These are phyloP conservation scores for Boletus fagicola DNA, from an alignment of 768 basidiomycete genomes.

Conservation along the genomic window DNA sequence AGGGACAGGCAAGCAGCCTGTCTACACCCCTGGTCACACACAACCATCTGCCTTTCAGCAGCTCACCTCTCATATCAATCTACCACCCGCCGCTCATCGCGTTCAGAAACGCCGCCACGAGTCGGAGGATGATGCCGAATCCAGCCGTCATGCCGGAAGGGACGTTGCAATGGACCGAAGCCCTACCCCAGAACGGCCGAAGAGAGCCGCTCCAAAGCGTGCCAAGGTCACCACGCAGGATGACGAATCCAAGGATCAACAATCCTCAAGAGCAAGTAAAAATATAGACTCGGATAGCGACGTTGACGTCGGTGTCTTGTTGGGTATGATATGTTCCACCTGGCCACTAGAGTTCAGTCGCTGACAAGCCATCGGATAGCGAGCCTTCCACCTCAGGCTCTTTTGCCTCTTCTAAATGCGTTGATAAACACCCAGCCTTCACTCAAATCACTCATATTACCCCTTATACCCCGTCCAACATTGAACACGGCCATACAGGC, in stretches of 20 bases:
- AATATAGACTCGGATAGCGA: constrained; percentile 39
- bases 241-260: constrained; percentile 39
- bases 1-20: constrained; percentile 46
- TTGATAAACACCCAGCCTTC: constrained; percentile 66
- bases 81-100: constrained; percentile 40
- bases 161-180: constrained; percentile 84
- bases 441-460: constrained; percentile 67
- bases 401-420: constrained; percentile 69
- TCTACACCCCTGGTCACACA: constrained; percentile 39
- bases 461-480: constrained; percentile 82
- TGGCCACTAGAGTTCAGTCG: neutral
- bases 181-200: constrained; percentile 78
- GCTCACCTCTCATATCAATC: constrained; percentile 49
- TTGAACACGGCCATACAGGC: constrained; percentile 71
- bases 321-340: constrained; percentile 51
- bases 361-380: constrained; percentile 44
- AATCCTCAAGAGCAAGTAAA: constrained; percentile 50
- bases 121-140: constrained; percentile 61
- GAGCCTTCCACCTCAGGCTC: constrained; percentile 72
- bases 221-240: constrained; percentile 34
- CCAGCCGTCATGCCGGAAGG: constrained; percentile 33
- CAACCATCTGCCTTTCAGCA: constrained; percentile 53
- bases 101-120: constrained; percentile 66
- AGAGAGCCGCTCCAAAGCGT: constrained; percentile 68
- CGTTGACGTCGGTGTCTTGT: constrained; percentile 72